These are phyloP conservation scores for Tuber magnatum DNA, from an alignment of 495 filamentous ascomycete species.

Conservation along the genomic window DNA sequence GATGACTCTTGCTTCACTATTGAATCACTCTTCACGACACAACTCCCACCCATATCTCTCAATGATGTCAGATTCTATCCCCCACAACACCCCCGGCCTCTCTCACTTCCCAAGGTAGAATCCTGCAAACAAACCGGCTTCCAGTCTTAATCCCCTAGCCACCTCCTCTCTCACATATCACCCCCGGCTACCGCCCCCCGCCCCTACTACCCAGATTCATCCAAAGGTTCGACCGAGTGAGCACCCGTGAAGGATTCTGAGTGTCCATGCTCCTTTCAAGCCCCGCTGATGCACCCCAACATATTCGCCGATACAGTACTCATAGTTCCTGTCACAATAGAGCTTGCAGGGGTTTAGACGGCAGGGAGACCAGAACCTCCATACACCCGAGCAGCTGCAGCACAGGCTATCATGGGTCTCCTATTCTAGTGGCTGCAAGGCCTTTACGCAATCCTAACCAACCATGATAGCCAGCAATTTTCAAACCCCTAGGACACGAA, in stretches of 20 bases:
- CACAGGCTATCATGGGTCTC: not conserved
- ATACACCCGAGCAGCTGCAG: not conserved
- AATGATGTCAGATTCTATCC: not conserved
- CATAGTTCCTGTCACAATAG: not conserved
- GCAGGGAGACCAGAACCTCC: not conserved
- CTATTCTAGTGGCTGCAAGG: not conserved
- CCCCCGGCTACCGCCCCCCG: not conserved
- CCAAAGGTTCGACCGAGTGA: not conserved
- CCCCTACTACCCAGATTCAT: not conserved
- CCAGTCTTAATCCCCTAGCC: rapidly evolving
- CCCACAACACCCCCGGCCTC: not conserved
- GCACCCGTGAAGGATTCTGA: not conserved
- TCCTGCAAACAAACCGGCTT: not conserved
- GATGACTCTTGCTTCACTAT: not conserved
- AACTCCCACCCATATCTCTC: not conserved
- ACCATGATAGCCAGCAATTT: not conserved
- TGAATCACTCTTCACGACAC: not conserved
- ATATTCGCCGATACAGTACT: not conserved
- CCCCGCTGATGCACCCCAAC: not conserved
- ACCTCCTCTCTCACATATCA: not conserved
- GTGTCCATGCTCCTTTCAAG: not conserved
- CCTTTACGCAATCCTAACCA: not conserved
- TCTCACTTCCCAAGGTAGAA: not conserved
- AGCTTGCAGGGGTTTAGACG: not conserved
- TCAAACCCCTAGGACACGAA: not conserved